These are phyloP conservation scores for Camellia lanceoleosa DNA, from an alignment of 148 eudicot species.

Conservation along the genomic window DNA sequence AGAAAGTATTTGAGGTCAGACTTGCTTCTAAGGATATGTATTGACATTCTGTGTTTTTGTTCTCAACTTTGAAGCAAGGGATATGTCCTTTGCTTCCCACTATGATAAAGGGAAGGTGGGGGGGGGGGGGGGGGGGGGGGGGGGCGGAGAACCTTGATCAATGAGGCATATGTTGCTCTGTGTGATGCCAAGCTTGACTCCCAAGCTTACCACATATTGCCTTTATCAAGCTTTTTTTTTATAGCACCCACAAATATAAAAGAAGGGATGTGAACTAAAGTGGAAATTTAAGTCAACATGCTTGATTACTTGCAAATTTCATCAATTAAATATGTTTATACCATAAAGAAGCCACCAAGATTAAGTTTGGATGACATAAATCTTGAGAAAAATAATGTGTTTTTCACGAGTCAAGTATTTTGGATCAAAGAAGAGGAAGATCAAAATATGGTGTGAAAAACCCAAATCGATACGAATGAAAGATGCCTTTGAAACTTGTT, in stretches of 20 bases:
- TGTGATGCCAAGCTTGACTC: constrained; percentile 58
- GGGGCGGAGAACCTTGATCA: constrained; percentile 23
- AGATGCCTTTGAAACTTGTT: no score
- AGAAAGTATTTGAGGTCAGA: neutral
- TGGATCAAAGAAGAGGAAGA: no score
- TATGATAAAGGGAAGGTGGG: constrained; percentile 35
- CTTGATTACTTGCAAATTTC: no score
- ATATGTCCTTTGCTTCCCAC: constrained; percentile 48
- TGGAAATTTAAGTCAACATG: neutral
- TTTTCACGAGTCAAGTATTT: no score
- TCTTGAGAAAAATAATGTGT: no score
- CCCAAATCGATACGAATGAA: no score
- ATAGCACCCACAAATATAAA: neutral
- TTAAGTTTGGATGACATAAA: no score
- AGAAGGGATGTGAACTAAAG: neutral
- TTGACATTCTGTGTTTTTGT: constrained; percentile 11
- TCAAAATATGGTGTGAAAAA: no score
- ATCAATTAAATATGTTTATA: no score
- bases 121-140: constrained; percentile 23
- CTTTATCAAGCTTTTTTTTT: constrained; percentile 2
- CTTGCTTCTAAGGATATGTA: neutral
- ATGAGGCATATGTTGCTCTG: constrained; percentile 17
- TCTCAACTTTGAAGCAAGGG: constrained; percentile 29
- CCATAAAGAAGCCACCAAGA: no score
- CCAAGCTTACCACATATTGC: constrained; percentile 31